Percentiles rank a stretch among this genome's conserved stretches.
These are phyloP conservation scores for Coemansia sp. DNA, from an alignment of 192 early-diverging fungal genomes.

Conservation along the genomic window DNA sequence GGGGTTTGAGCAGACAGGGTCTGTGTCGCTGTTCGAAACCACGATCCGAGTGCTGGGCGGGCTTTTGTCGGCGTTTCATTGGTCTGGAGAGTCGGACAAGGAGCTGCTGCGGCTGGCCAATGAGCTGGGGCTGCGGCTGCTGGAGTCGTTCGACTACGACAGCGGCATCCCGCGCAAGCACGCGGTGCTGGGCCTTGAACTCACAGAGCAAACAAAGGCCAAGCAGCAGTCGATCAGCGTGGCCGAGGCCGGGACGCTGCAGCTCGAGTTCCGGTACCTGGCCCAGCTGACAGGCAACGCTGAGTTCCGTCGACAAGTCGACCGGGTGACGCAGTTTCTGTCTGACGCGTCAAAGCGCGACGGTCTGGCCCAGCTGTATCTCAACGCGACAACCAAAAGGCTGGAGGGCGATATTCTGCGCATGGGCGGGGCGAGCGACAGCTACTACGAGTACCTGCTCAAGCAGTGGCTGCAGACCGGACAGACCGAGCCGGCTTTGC, in stretches of 20 bases:
- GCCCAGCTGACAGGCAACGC: conserved; percentile 69
- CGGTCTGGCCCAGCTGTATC: conserved; percentile 76
- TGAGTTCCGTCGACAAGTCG: conserved; percentile 67
- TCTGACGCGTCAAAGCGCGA: conserved; percentile 35
- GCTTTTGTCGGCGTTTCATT: conserved; percentile 74
- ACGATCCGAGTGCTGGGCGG: conserved; percentile 87
- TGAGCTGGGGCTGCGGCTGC: conserved; percentile 74
- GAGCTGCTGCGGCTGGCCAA: conserved; percentile 68
- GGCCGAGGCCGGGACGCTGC: conserved; percentile 80
- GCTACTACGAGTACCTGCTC: conserved; percentile 93
- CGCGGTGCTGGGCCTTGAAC: conserved; percentile 1
- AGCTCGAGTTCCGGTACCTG: conserved; percentile 89
- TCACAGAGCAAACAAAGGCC: neutral
- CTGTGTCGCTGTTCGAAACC: conserved; percentile 80
- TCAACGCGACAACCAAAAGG: conserved; percentile 17
- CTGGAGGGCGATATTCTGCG: conserved; percentile 22
- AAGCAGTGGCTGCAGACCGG: conserved; percentile 89
- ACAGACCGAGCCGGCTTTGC: conserved; percentile 65
- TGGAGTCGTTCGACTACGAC: conserved; percentile 60
- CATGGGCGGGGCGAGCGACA: conserved; percentile 67
- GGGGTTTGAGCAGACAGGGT: conserved; percentile 63
- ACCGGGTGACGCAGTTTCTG: conserved; percentile 58
- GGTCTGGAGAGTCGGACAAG: conserved; percentile 57
- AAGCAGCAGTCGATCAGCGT: conserved; percentile 31
- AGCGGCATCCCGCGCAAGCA: conserved; percentile 48